Base-by-base conservation (phyloP, 331 rosid species). In the Arachis monticola region DNA sequence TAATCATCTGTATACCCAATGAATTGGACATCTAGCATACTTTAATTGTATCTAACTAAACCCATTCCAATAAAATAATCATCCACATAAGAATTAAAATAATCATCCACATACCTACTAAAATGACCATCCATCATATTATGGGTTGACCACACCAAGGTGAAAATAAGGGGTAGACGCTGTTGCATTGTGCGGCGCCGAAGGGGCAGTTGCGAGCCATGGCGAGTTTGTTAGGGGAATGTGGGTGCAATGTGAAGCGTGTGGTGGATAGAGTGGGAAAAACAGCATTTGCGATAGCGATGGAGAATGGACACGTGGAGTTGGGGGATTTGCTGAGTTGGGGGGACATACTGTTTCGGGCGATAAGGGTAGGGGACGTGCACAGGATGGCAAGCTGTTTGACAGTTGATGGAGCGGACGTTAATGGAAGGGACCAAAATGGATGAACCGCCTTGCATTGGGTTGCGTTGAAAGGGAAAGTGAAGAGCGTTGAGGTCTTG, bases 391-490 rank as follows among this genome's bases (percentile, higher is more conserved):
- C 78, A 85, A 79, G 78, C 44, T 85, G 83, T 75, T 64, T 94
- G 0, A 87, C 77, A 10, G 86, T 81, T 70, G 95, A 95, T 3
- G 4, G 40, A 35, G 53, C 66, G 1, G 4, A 11, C 4, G 88
- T 92, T 77, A 82, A 87, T 32, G 83, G 80, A 7, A 87, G 74
- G 66, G 99, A 94, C 57, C 95, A 90, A 81, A 87, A 90, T 35
- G 96, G 99, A 17, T 94, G 97, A 96, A 91, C 85, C 2, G 86
- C 99, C 7, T 55, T 94, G 46, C 96, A 94, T 63, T 84, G 97
- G 80, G 97, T 96, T 4, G 88, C 98, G 0, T 91, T 94, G 69
- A 94, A 94, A 71, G 98, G 97, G 0, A 30, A 88, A 48, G 63
- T 86, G 0, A 92, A 90, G 73, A 85, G 95, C 10, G 88, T 86